Evolutionary conservation across 1,284 basidiomycete species (phyloP), one percentile per base, ranked within the genome.

Genomic region (Leccinum pachyderme): DNA sequence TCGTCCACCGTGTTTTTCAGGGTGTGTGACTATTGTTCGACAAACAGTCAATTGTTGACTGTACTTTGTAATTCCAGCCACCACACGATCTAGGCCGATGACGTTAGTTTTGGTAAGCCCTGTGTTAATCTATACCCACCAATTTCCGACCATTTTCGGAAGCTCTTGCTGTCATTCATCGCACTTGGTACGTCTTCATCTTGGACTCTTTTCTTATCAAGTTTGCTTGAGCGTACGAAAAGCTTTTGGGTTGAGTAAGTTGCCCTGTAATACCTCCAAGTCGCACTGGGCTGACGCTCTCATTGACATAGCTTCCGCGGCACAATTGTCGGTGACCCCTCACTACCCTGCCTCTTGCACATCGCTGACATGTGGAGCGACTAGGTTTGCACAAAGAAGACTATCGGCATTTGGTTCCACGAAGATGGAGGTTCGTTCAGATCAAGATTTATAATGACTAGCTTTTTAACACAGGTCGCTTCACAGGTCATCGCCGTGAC

Each of bases 201-300:
- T 24, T 29, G 31, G 47, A 28, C 5, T 43, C 2, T 39, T 6
- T 27, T 24, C 2, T 5, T 7, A 31, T 31, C 11, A 18, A 51
- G 22, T 18, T 53, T 39, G 39, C 7, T 52, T 69, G 47, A 57
- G 32, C 13, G 31, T 3, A 31, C 22, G 13, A 5, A 46, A 47
- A 76, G 73, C 54, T 3, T 69, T 73, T 52, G 70, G 73, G 28
- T 57, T 73, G 31, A 62, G 74, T 73, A 24, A 58, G 63, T 61
- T 18, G 4, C 25, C 22, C n/a, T 35, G 32, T 12, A 6, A 22
- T 41, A 2, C 8, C 24, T 31, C 22, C 22, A 15, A 47, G 2
- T 8, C 9, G 7, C 4, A 0, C 1, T 29, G 27, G 37, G 27
- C 22, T 59, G 28, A 59, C 25, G 9, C 32, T n/a, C 24, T 15